These are phyloP conservation scores for Populus alba DNA, from an alignment of 345 rosid species.

Conservation along the genomic window DNA sequence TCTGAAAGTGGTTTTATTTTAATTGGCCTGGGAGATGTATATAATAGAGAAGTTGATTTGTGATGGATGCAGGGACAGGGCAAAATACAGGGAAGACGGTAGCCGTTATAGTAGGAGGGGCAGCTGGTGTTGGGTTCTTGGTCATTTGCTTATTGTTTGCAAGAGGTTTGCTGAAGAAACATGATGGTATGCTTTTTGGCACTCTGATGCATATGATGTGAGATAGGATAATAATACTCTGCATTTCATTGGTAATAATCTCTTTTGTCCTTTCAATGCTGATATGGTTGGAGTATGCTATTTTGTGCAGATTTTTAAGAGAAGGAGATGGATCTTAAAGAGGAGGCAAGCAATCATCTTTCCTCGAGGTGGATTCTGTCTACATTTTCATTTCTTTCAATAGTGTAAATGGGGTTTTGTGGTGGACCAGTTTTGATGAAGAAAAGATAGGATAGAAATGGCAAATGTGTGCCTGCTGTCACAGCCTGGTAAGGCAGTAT, in stretches of 20 bases:
- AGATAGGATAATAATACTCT: neutral
- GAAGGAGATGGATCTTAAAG: conserved; percentile 16
- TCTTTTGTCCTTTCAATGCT: conserved; percentile 4
- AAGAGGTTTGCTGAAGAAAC: conserved; percentile 69
- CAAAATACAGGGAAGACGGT: conserved; percentile 82
- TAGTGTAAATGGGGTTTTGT: conserved; percentile 10
- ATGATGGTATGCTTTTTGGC: conserved; percentile 50
- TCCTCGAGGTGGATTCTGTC: conserved; percentile 26
- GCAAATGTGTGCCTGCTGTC: conserved; percentile 20
- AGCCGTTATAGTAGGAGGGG: conserved; percentile 97
- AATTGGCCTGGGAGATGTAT: neutral
- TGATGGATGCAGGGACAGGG: conserved; percentile 47
- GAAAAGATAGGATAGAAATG: conserved; percentile 11
- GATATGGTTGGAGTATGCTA: conserved; percentile 4
- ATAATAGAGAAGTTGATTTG: neutral
- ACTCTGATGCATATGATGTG: neutral
- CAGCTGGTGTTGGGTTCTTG: conserved; percentile 83
- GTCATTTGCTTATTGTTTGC: conserved; percentile 83
- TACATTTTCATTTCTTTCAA: conserved; percentile 14
- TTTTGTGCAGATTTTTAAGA: conserved; percentile 26
- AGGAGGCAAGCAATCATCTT: conserved; percentile 4
- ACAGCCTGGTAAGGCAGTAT: conserved; percentile 6
- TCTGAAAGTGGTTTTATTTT: neutral
- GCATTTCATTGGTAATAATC: neutral
- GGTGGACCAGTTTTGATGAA: conserved; percentile 22